Base-by-base conservation (phyloP, 2,329 filamentous ascomycete genomes). In the Claviceps arundinis region DNA sequence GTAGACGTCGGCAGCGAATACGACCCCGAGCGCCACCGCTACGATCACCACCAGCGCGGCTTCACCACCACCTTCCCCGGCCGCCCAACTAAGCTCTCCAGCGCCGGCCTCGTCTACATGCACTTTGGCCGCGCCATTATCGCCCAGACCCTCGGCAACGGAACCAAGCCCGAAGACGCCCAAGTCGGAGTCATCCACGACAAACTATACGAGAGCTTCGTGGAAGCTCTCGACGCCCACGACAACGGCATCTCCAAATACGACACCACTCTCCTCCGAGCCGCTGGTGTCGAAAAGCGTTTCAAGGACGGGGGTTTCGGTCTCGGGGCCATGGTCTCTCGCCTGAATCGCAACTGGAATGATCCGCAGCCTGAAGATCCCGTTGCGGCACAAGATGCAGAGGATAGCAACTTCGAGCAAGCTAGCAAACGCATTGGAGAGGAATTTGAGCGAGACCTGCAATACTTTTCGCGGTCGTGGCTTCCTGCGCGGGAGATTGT, bases 1-100 rank as follows among this genome's bases (percentile, higher is more conserved):
- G 91, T 97, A 60, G 93, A 98, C 65, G 93, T 97, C n/a, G 90
- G 91, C 64, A 91, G 90, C 61, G 87, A 91, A 68, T 97, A 98
- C 72, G 85, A 95, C 64, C 72, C 87, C 52, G 68, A 73, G 49
- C 71, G 70, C 57, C 81, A 89, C 70, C 86, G 91, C 62, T 98
- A 87, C 75, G 93, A 98, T 71, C 93, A 98, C 73, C 93, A 98
- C 77, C 93, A 98, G 76, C 89, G 91, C 58, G 84, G 82, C 64
- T 98, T 98, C 75, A 70, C 72, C 54, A 85, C 86, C 53, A 89
- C 84, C 47, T 98, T 98, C 71, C 89, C 91, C 19, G 80, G 80
- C 55, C 85, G 86, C 63, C 67, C 71, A 51, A 98, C 93, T 57
- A 96, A 94, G 76, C 85, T 98, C 53, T 94, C 87, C 52, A 94